Base-by-base conservation (phyloP, 805 yeast genomes). In the Wickerhamomyces sydowiorum region DNA sequence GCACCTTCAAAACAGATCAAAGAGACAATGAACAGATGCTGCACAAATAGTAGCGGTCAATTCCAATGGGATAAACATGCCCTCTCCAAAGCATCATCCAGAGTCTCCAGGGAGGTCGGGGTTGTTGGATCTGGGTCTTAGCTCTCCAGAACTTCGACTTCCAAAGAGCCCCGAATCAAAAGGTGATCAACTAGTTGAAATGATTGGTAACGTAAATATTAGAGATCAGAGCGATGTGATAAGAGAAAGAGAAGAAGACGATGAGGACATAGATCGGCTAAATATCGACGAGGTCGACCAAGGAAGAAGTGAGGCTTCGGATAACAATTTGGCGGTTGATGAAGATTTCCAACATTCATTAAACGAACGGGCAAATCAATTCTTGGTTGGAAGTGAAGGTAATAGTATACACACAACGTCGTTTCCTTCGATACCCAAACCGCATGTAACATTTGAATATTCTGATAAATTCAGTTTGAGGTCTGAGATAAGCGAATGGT, bases 401-500 rank as follows among this genome's bases (percentile, higher is more conserved):
- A 42, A 30, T 27, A 39, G 43, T 19, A 38, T 44, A 35, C 42
- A 41, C 18, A 44, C 51, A 2, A 38, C 39, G 24, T 42, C 56
- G 3, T 53, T 61, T 31, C 63, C 59, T 13, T 54, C 60, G 1
- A 43, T 60, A 1, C 55, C 67, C 14, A 62, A 59, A 41, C 77
- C 80, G 0, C 66, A 64, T 22, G 54, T 79, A 6, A 60, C 67
- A 6, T 80, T 73, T 60, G 53, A 60, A 4, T 67, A 65, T 43
- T 37, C 55, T 5, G 77, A 73, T 38, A 51, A 54, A 1, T 61
- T 65, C 12, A 43, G 54, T 2, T 54, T 75, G 15, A 44, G 46
- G 13, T 56, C 57, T 1, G 84, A 79, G 47, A 38, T 75, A 14
- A 64, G 67, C 9, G 69, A 71, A 29, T 75, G 80, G 80, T 75